Evolutionary conservation across 371 early-diverging fungal species (phyloP), one percentile per base, ranked within the genome.

Genomic region (Mortierella sp.): DNA sequence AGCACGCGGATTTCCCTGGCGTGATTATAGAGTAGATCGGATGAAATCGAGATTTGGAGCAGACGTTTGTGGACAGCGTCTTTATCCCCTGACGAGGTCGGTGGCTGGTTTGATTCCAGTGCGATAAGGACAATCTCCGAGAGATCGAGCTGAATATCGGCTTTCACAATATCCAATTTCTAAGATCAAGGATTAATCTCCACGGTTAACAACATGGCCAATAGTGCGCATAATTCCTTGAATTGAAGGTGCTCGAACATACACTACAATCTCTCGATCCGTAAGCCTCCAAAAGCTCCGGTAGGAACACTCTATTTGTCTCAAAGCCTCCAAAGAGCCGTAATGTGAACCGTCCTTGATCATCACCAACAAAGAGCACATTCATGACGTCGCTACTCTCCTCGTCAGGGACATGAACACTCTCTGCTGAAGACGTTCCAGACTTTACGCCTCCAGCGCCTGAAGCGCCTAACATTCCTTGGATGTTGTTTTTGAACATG

Each of bases 321-420:
- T 73, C 73, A 23, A 73, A 67, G 1, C 50, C 64, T n/a, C 64
- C 73, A 59, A 67, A 73, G 21, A 73, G 49, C 4, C 64, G 50
- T 5, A 73, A 41, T 17, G 26, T 54, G 21, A 73, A 47, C 2
- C 19, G 11, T 5, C 68, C 68, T 2, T 48, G 51, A 14, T 37
- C 50, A 43, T 73, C 60, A 3, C 68, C 68, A 12, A 58, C 48
- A 28, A 73, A 57, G 9, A 73, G 53, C 1, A 59, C 68, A 37
- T 68, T 73, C 75, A 73, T 67, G 52, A 68, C 41, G 8, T 54
- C 60, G n/a, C 68, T 58, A 7, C 68, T 64, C 49, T 73, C 75
- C 30, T 73, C 75, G 21, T 67, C 60, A 6, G 50, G 41, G 0
- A 61, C 62, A 17, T 51, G 51, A 14, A 50, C 27, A 31, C 31